Evolutionary conservation across 345 rosid genomes (phyloP).

Genomic region (Salix exigua): DNA sequence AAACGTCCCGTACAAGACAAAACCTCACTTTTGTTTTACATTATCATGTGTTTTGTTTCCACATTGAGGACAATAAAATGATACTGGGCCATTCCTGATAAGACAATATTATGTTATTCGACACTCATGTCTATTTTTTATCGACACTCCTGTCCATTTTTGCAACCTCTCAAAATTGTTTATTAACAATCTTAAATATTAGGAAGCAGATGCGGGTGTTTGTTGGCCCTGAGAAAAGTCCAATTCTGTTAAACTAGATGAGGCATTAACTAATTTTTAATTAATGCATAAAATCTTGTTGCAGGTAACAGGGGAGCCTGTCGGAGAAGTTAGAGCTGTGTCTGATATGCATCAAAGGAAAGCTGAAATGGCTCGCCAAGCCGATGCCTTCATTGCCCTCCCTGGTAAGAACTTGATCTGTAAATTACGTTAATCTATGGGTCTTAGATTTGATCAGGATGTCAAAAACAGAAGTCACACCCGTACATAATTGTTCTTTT

Average conservation of each 20-base stretch:
- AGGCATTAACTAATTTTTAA: background rate
- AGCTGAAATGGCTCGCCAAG: slow-evolving; percentile 95
- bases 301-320: slow-evolving; percentile 76
- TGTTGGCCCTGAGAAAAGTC: background rate
- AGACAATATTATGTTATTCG: background rate
- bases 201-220: background rate
- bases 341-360: slow-evolving; percentile 94
- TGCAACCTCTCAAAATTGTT: background rate
- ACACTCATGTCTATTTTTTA: background rate
- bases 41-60: background rate
- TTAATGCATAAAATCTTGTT: background rate
- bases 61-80: background rate
- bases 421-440: background rate
- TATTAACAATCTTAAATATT: background rate
- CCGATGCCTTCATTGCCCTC: slow-evolving; percentile 90
- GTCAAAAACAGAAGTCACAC: background rate
- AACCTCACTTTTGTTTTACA: background rate
- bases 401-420: slow-evolving; percentile 47
- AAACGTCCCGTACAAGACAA: background rate
- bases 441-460: background rate
- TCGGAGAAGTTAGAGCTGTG: slow-evolving; percentile 89
- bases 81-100: background rate
- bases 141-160: background rate
- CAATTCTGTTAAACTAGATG: background rate
- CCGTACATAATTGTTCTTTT: background rate